phyloP scores from a whole-genome alignment of 2,329 filamentous ascomycete species.

The Pyricularia sp. region DNA sequence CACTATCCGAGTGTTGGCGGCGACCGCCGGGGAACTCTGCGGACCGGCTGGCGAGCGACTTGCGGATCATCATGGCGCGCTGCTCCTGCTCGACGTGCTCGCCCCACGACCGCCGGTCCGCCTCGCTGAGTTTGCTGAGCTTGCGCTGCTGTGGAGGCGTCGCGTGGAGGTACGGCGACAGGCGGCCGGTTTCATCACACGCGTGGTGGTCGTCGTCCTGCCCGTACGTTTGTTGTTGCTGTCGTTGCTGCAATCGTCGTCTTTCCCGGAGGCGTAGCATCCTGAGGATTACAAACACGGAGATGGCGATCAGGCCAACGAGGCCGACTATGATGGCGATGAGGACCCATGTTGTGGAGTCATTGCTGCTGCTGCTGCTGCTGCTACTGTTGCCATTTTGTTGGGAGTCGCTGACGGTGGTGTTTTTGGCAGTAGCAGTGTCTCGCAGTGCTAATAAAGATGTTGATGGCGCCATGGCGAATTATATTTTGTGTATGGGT shows the following conservation, averaged over 20 bases:
- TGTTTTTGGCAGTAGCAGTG: neutral
- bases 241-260: neutral
- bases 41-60: conserved; percentile 26
- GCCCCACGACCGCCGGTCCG: neutral
- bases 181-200: neutral
- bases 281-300: neutral
- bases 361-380: neutral
- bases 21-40: neutral
- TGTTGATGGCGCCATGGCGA: neutral
- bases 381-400: neutral
- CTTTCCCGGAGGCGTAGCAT: neutral
- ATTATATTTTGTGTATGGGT: neutral
- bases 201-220: neutral
- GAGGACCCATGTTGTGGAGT: neutral
- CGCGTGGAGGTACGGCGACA: neutral
- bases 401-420: neutral
- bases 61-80: conserved; percentile 30
- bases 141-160: neutral
- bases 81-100: conserved; percentile 22
- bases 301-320: neutral
- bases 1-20: conserved; percentile 6
- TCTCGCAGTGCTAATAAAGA: neutral
- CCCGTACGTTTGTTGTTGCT: neutral
- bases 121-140: neutral
- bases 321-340: neutral